Evolutionary conservation across 306 rosid species (phyloP).

Genomic region (Cicer judaicum): DNA sequence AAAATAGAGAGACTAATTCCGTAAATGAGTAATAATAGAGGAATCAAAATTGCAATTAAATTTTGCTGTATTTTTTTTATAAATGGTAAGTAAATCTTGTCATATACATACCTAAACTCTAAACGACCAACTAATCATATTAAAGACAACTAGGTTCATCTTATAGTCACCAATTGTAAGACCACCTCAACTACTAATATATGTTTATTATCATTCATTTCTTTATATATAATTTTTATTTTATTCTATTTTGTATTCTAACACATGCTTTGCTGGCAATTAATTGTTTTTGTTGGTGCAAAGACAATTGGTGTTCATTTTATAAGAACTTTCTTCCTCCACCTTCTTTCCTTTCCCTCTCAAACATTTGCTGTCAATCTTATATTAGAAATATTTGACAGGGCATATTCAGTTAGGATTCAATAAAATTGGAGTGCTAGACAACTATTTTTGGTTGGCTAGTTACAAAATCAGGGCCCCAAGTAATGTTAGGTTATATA

Average conservation of each 20-base stretch:
- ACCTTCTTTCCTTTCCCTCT: conserved; percentile 13
- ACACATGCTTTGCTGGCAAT: conserved; percentile 19
- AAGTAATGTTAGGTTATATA: conserved; percentile 21
- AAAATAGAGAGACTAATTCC: no score
- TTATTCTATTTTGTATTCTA: not conserved
- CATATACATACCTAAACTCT: no score
- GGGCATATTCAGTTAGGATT: conserved; percentile 43
- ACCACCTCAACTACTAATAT: conserved; percentile 10
- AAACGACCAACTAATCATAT: not conserved
- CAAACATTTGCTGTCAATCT: conserved; percentile 47
- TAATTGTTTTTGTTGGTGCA: not conserved
- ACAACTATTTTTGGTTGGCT: conserved; percentile 54
- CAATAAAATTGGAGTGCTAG: conserved; percentile 36
- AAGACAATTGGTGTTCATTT: not conserved
- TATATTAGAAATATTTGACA: conserved; percentile 41
- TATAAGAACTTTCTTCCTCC: conserved; percentile 26
- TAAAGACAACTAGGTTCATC: not conserved
- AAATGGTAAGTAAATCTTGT: no score
- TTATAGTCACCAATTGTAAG: not conserved
- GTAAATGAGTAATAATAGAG: no score
- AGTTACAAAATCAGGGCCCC: conserved; percentile 29
- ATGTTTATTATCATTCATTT: not conserved
- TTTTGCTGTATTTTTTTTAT: no score
- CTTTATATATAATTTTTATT: not conserved
- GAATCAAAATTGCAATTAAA: no score